These are phyloP conservation scores for Cordyceps farinosa DNA, from an alignment of 2,329 filamentous ascomycete genomes.

Conservation along the genomic window DNA sequence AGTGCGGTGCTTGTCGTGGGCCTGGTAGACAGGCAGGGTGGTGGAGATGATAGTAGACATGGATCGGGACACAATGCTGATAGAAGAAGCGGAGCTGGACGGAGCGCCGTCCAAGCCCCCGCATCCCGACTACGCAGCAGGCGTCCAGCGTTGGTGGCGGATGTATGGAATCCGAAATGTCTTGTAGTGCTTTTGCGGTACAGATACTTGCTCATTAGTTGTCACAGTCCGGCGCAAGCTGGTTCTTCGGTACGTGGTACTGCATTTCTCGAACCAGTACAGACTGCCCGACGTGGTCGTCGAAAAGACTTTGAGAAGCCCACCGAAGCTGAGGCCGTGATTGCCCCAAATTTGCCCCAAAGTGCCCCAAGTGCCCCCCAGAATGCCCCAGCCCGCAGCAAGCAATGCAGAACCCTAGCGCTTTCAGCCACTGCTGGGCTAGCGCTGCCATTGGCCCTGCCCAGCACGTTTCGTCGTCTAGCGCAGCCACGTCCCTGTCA, in stretches of 20 bases:
- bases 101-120: conserved; percentile 1
- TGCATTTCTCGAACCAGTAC: background rate
- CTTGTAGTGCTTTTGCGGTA: background rate
- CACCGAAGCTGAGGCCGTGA: conserved; percentile 15
- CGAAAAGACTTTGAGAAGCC: background rate
- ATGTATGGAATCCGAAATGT: background rate
- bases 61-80: conserved; percentile 16
- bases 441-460: conserved; percentile 2
- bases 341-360: conserved; percentile 9
- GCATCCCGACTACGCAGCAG: background rate
- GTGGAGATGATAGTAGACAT: conserved; percentile 14
- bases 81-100: conserved; percentile 16
- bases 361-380: conserved; percentile 1
- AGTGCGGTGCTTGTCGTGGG: conserved; percentile 4
- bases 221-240: background rate
- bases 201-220: background rate
- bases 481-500: conserved; percentile 12
- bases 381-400: conserved; percentile 11
- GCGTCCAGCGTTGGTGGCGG: background rate
- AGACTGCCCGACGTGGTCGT: background rate
- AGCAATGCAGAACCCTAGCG: conserved; percentile 9
- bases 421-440: conserved; percentile 2
- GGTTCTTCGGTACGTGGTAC: background rate
- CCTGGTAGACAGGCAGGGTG: background rate
- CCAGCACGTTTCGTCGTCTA: conserved; percentile 7